Evolutionary conservation across 139 green algal genomes (phyloP).

Genomic region (Chlorella ohadii): DNA sequence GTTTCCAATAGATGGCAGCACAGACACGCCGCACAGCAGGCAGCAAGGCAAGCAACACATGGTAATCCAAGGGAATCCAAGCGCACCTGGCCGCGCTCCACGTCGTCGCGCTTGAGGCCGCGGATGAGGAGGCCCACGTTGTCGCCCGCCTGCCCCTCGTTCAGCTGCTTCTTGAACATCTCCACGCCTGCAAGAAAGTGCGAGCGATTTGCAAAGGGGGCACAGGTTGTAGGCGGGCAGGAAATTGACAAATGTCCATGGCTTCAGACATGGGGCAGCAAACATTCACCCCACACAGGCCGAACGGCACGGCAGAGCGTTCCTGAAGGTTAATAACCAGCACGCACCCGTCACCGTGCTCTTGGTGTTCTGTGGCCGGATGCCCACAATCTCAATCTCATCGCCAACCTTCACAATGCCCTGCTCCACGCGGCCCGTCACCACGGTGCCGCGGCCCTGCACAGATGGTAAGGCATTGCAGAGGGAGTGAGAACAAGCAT

Average conservation of each 20-base stretch:
- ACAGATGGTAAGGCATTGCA: background rate
- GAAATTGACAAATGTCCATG: too few species aligned
- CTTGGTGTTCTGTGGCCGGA: slow-evolving; percentile 77
- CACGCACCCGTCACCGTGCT: slow-evolving; percentile 88
- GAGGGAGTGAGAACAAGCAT: background rate
- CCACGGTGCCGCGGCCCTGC: slow-evolving; percentile 92
- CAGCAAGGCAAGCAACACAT: too few species aligned
- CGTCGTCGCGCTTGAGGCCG: slow-evolving; percentile 95
- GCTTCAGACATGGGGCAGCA: too few species aligned
- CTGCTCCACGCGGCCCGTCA: slow-evolving; percentile 95
- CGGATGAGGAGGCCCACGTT: slow-evolving; percentile 97
- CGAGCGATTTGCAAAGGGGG: too few species aligned
- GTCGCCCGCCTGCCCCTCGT: slow-evolving; percentile 94
- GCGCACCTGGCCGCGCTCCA: slow-evolving; percentile 88
- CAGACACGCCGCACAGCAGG: too few species aligned
- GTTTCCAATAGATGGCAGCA: too few species aligned
- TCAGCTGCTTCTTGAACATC: slow-evolving; percentile 99
- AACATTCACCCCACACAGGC: too few species aligned
- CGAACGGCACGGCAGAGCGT: too few species aligned
- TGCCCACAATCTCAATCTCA: slow-evolving; percentile 95
- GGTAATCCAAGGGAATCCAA: too few species aligned
- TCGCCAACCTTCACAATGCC: slow-evolving; percentile 94
- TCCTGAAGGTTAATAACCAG: too few species aligned
- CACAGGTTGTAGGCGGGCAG: too few species aligned
- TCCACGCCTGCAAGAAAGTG: slow-evolving; percentile 73